Evolutionary conservation across 371 early-diverging fungal species (phyloP), one percentile per base, ranked within the genome.

Genomic region (Umbelopsis sp.): DNA sequence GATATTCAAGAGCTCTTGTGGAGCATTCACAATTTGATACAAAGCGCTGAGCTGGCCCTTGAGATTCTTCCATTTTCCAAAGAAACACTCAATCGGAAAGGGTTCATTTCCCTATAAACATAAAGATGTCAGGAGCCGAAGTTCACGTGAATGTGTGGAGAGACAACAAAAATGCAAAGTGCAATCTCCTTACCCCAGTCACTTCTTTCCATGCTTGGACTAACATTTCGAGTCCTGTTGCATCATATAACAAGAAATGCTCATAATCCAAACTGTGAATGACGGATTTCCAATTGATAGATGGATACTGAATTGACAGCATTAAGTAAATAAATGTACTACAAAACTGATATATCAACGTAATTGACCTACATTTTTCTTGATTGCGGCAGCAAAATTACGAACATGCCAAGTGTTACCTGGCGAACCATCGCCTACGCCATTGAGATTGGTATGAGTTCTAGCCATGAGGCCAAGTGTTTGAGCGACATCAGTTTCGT

Each of bases 51-150:
- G 75, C 69, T 96, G 94, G 4, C 89, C 92, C 20, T 82, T 82
- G 14, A 84, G 70, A 69, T 94, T 90, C 20, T 76, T 81, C 96
- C 96, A 96, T 67, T 85, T 81, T 20, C 89, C 89, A 79, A 91
- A 90, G 66, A 94, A 87, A 4, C 84, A 85, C 24, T 86, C 76
- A 37, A 89, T 79, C 24, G 96, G 96, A 71, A 94, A 94, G 6
- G 70, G 75, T 0, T 73, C 70, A 52, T 65, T 50, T 12, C 69
- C 73, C 70, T 76, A 22, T n/a, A 66, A 1, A 3, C 4, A 24
- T 16, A 25, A 41, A 41, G 7, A 41, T 41, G 41, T 41, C 7
- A 12, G 2, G 10, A 41, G 41, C 41, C 12, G 7, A 12, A 41
- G 29, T 41, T 41, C 41, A 41, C 41, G 41, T 41, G 41, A 41